These are phyloP conservation scores for Claviceps arundinis DNA, from an alignment of 2,329 filamentous ascomycete genomes.

Conservation along the genomic window DNA sequence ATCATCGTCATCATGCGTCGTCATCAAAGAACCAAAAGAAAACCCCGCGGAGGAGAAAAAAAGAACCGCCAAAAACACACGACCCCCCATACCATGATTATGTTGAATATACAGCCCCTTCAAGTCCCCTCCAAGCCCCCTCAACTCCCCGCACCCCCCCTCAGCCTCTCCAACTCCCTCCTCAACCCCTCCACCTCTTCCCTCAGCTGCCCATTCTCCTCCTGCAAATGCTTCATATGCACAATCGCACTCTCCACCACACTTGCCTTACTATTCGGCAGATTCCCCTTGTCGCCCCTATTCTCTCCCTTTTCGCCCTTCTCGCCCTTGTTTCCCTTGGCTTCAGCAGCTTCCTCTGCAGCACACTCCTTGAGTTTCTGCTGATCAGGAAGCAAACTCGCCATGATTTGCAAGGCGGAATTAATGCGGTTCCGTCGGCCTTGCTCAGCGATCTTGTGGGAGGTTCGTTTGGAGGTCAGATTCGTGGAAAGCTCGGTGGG, in stretches of 20 bases:
- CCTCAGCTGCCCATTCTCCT: slow-evolving; percentile 57
- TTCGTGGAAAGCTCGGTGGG: slow-evolving; percentile 86
- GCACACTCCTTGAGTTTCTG: slow-evolving; percentile 23
- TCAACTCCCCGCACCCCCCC: background rate
- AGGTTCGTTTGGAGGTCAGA: slow-evolving; percentile 88
- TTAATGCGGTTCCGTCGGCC: slow-evolving; percentile 93
- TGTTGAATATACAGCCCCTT: too few species aligned
- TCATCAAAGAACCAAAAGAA: background rate
- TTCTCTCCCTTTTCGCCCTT: slow-evolving; percentile 6
- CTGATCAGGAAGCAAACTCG: slow-evolving; percentile 60
- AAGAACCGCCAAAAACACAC: background rate
- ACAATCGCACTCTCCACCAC: slow-evolving; percentile 96
- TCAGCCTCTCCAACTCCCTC: slow-evolving; percentile 16
- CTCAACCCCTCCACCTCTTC: slow-evolving; percentile 35
- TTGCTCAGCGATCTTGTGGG: slow-evolving; percentile 96
- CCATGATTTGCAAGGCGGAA: slow-evolving; percentile 81
- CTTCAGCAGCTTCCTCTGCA: too few species aligned
- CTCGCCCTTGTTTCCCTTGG: slow-evolving; percentile 34
- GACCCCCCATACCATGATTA: too few species aligned
- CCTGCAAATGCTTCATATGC: slow-evolving; percentile 78
- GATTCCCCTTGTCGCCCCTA: slow-evolving; percentile 28
- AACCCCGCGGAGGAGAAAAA: too few species aligned
- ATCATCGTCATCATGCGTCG: background rate
- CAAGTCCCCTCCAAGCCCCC: background rate
- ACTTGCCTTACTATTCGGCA: slow-evolving; percentile 80